Percentiles rank a stretch among this genome's conserved stretches.
Evolutionary conservation across 2,329 filamentous ascomycete species (phyloP).

Genomic region (Epichloe aotearoae): DNA sequence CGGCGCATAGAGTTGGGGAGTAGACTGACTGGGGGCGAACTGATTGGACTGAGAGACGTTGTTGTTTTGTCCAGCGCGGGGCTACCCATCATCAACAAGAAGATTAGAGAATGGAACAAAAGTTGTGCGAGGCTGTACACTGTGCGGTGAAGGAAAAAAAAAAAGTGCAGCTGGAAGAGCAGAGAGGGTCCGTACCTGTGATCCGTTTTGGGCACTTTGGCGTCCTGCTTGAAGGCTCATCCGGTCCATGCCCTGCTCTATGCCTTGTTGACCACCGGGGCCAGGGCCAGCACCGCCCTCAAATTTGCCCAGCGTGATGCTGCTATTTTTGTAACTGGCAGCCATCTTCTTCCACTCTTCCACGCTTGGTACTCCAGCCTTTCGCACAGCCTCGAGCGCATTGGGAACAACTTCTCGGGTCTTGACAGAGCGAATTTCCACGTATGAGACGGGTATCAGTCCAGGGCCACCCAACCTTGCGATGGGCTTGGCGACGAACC

Average conservation of each 20-base stretch:
- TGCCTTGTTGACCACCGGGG: slow-evolving; percentile 23
- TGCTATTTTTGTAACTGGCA: slow-evolving; percentile 97
- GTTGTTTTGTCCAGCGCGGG: slow-evolving; percentile 15
- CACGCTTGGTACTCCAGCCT: slow-evolving; percentile 83
- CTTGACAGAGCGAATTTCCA: slow-evolving; percentile 90
- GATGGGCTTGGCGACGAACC: slow-evolving; percentile 99
- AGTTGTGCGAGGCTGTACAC: no score
- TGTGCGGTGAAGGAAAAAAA: not conserved
- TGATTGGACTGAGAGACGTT: slow-evolving; percentile 20
- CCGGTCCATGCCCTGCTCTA: slow-evolving; percentile 62
- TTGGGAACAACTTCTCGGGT: slow-evolving; percentile 73
- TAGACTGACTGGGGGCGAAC: slow-evolving; percentile 27
- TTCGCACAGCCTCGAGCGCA: slow-evolving; percentile 70
- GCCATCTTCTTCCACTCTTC: slow-evolving; percentile 99
- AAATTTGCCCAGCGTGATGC: slow-evolving; percentile 89
- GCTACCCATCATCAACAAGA: not conserved
- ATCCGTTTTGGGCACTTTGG: slow-evolving; percentile 11
- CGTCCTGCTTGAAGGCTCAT: slow-evolving; percentile 51
- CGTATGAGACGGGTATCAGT: slow-evolving; percentile 89
- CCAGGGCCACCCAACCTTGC: slow-evolving; percentile 89
- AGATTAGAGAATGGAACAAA: not conserved
- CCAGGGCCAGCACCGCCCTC: slow-evolving; percentile 40
- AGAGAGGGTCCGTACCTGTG: slow-evolving; percentile 12
- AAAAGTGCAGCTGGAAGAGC: not conserved
- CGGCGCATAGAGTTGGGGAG: slow-evolving; percentile 55